A percentile compares a stretch with the other conserved stretches of the same genome.
These are phyloP conservation scores for Urtica urens DNA, from an alignment of 306 rosid genomes.

Conservation along the genomic window DNA sequence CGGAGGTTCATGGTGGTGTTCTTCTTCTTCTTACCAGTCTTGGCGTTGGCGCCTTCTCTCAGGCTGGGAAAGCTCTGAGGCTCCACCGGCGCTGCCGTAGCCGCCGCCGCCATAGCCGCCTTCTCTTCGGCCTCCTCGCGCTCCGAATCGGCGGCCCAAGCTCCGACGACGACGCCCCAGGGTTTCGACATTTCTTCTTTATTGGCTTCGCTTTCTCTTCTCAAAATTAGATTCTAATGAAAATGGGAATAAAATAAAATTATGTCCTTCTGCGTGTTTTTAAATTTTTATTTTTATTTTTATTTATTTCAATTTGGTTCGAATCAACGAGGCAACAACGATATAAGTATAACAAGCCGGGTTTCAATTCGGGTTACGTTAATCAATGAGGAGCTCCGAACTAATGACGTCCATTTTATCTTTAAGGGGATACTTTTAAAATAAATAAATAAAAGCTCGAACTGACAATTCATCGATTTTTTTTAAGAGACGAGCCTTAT, in stretches of 20 bases:
- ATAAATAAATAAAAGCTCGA: no score
- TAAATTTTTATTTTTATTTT: background rate
- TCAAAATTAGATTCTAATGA: slow-evolving; percentile 32
- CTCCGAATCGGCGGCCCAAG: slow-evolving; percentile 96
- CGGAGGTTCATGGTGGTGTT: slow-evolving; percentile 40
- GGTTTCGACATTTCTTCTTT: slow-evolving; percentile 55
- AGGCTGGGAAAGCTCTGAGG: slow-evolving; percentile 69
- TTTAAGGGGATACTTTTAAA: no score
- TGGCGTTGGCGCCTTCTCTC: slow-evolving; percentile 50
- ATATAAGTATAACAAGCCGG: no score
- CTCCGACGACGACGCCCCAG: slow-evolving; percentile 75
- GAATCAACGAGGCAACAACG: no score
- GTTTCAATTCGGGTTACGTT: no score
- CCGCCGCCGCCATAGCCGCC: slow-evolving; percentile 29
- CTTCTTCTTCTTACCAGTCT: slow-evolving; percentile 81
- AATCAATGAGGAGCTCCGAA: no score
- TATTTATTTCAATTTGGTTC: no score
- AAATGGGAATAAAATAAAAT: background rate
- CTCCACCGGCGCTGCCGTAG: slow-evolving; percentile 24
- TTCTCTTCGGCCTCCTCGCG: slow-evolving; percentile 81
- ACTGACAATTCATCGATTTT: no score
- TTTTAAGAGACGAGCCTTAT: no score
- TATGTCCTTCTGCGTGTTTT: no score
- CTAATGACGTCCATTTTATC: no score
- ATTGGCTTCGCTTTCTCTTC: background rate